Percentiles rank a stretch among this genome's conserved stretches.
These are phyloP conservation scores for Venturia oleaginea DNA, from an alignment of 2,329 filamentous ascomycete species.

Conservation along the genomic window DNA sequence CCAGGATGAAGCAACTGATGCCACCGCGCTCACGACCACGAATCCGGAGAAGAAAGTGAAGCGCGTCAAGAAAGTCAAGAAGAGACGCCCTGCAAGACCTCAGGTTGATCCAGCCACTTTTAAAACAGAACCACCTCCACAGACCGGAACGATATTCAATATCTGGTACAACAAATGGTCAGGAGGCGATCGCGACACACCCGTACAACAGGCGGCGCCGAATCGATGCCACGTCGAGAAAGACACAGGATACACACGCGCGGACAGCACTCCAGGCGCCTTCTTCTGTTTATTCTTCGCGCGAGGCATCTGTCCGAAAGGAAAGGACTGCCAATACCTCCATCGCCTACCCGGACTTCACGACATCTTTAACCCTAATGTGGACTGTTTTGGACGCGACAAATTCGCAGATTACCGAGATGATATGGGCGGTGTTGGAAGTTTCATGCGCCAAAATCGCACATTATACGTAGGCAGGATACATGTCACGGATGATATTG, in stretches of 20 bases:
- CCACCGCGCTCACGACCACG: conserved; percentile 11
- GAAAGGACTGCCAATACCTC: conserved; percentile 87
- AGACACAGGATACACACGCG: conserved; percentile 45
- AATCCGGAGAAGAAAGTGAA: conserved; percentile 27
- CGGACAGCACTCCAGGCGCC: conserved; percentile 48
- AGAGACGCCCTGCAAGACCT: conserved; percentile 77
- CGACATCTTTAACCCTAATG: conserved; percentile 86
- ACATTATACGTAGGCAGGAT: conserved; percentile 92
- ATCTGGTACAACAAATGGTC: conserved; percentile 99
- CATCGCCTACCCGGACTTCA: conserved; percentile 80
- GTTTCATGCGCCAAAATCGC: conserved; percentile 86
- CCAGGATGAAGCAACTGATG: not conserved
- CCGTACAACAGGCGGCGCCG: conserved; percentile 72
- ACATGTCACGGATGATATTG: conserved; percentile 92
- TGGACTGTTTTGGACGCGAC: conserved; percentile 91
- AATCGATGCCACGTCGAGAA: conserved; percentile 78
- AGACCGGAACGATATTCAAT: conserved; percentile 94
- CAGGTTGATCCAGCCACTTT: conserved; percentile 82
- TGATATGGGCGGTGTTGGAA: conserved; percentile 95
- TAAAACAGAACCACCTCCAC: conserved; percentile 75
- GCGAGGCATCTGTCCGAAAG: conserved; percentile 71
- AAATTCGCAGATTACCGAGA: conserved; percentile 90
- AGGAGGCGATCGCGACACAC: conserved; percentile 88
- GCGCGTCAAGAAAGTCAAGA: conserved; percentile 87
- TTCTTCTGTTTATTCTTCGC: conserved; percentile 94